Conservation (phyloP, 148 eudicot species). For the Vaccinium darrowii region DNA sequence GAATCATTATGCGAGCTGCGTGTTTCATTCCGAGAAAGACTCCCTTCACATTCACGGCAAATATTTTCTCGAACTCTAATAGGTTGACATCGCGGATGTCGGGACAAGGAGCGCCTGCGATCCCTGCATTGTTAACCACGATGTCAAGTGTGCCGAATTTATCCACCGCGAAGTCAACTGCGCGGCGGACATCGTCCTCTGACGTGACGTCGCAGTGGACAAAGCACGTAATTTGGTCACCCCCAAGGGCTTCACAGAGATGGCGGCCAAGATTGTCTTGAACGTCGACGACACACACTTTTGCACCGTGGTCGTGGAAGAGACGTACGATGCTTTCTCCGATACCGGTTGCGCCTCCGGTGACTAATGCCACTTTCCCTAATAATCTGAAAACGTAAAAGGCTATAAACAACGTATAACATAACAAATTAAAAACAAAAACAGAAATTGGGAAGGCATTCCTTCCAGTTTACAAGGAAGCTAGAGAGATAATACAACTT, state of each 20-base stretch:
- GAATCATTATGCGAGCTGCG: slow-evolving; percentile 93
- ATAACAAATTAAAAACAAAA: neutral
- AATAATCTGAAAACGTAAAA: slow-evolving; percentile 47
- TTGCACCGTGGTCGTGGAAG: slow-evolving; percentile 81
- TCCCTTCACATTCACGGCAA: slow-evolving; percentile 82
- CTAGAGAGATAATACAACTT: too few relatives aligned
- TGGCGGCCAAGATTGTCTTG: slow-evolving; percentile 54
- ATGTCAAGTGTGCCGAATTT: slow-evolving; percentile 81
- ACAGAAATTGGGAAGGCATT: too few relatives aligned
- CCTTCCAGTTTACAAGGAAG: too few relatives aligned
- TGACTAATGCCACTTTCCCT: slow-evolving; percentile 87
- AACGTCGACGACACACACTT: slow-evolving; percentile 68
- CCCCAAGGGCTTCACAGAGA: slow-evolving; percentile 52
- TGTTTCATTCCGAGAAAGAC: slow-evolving; percentile 89
- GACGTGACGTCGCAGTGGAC: slow-evolving; percentile 64
- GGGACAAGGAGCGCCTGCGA: slow-evolving; percentile 52
- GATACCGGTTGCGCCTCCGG: slow-evolving; percentile 91
- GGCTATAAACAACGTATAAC: neutral
- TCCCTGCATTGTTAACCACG: slow-evolving; percentile 89
- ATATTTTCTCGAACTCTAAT: slow-evolving; percentile 58
- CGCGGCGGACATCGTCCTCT: slow-evolving; percentile 62
- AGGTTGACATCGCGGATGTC: slow-evolving; percentile 64
- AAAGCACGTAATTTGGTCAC: slow-evolving; percentile 33
- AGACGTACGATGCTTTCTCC: slow-evolving; percentile 95
- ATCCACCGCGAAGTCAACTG: slow-evolving; percentile 60